A percentile compares a stretch with the other conserved stretches of the same genome.
Conservation (phyloP, 371 early-diverging fungal species). For the Mortierella sp. region DNA sequence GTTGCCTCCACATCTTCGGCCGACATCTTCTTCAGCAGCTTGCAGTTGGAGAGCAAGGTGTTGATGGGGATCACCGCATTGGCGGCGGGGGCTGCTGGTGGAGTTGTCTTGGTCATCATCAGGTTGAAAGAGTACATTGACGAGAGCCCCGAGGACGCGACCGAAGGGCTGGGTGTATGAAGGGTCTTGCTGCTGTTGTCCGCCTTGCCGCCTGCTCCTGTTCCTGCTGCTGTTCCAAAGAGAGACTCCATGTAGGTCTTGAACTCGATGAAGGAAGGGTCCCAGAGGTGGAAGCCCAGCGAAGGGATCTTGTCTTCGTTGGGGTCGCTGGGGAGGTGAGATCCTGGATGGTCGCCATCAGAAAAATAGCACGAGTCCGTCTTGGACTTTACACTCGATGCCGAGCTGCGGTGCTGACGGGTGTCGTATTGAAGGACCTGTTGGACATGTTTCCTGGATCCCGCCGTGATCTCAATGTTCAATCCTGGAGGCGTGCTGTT, state of each 20-base stretch:
- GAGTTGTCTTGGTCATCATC: slow-evolving; percentile 28
- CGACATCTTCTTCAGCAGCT: slow-evolving; percentile 50
- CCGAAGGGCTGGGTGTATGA: slow-evolving; percentile 16
- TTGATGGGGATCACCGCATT: slow-evolving; percentile 49
- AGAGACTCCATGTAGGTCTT: slow-evolving; percentile 45
- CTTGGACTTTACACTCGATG: slow-evolving; percentile 50
- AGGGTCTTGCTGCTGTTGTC: background rate
- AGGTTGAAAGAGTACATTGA: slow-evolving; percentile 47
- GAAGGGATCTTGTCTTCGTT: slow-evolving; percentile 51
- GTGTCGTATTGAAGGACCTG: slow-evolving; percentile 43
- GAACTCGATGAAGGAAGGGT: slow-evolving; percentile 55
- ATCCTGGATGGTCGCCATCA: slow-evolving; percentile 56
- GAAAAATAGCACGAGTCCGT: slow-evolving; percentile 57
- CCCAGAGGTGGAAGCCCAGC: slow-evolving; percentile 57
- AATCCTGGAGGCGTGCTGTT: slow-evolving; percentile 1
- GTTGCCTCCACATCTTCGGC: slow-evolving; percentile 56
- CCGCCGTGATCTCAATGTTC: slow-evolving; percentile 20
- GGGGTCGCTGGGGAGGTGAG: slow-evolving; percentile 41
- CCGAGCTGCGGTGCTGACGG: slow-evolving; percentile 48
- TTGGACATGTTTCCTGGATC: slow-evolving; percentile 43
- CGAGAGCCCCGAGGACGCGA: slow-evolving; percentile 20
- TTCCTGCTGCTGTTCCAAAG: slow-evolving; percentile 17
- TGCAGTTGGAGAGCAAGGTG: slow-evolving; percentile 47
- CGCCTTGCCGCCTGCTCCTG: background rate
- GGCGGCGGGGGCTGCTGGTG: slow-evolving; percentile 9